Conservation (phyloP, 768 basidiomycete species). For the Suillus cothurnatus region DNA sequence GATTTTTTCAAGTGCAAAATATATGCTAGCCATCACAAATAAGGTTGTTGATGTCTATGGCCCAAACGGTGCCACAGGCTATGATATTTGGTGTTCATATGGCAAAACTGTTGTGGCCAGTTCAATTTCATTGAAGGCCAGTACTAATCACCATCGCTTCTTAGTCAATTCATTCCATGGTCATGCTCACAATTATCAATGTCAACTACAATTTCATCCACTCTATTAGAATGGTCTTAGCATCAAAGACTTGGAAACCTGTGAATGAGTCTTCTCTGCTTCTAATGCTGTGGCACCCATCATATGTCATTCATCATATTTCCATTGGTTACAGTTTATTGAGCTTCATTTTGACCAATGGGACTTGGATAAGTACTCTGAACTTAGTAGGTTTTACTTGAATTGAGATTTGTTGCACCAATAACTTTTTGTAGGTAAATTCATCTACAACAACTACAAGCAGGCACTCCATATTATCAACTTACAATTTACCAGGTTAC, state of each 20-base stretch:
- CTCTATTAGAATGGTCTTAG: slow-evolving; percentile 17
- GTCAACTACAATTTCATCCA: slow-evolving; percentile 20
- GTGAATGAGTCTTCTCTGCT: slow-evolving; percentile 18
- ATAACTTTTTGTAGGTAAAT: no score
- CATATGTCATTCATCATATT: slow-evolving; percentile 14
- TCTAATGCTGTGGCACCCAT: slow-evolving; percentile 11
- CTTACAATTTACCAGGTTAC: no score
- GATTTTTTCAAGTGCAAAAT: not conserved
- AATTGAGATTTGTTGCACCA: no score
- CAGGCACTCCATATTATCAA: no score
- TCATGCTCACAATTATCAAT: slow-evolving; percentile 20
- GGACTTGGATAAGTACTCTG: not conserved
- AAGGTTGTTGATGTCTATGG: slow-evolving; percentile 26
- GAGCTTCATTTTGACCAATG: slow-evolving; percentile 13
- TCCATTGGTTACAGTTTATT: slow-evolving; percentile 20
- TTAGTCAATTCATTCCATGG: slow-evolving; percentile 26
- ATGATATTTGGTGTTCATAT: slow-evolving; percentile 34
- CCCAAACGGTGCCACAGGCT: slow-evolving; percentile 15
- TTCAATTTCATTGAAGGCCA: slow-evolving; percentile 7
- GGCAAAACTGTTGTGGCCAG: slow-evolving; percentile 16
- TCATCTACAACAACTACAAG: no score
- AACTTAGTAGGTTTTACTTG: no score
- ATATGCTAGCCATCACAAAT: slow-evolving; percentile 16
- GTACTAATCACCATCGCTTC: slow-evolving; percentile 4
- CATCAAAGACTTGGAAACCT: slow-evolving; percentile 21